A percentile compares a stretch with the other conserved stretches of the same genome.
Conservation (phyloP, 2,329 filamentous ascomycete species). For the Beauveria rudraprayagi region DNA sequence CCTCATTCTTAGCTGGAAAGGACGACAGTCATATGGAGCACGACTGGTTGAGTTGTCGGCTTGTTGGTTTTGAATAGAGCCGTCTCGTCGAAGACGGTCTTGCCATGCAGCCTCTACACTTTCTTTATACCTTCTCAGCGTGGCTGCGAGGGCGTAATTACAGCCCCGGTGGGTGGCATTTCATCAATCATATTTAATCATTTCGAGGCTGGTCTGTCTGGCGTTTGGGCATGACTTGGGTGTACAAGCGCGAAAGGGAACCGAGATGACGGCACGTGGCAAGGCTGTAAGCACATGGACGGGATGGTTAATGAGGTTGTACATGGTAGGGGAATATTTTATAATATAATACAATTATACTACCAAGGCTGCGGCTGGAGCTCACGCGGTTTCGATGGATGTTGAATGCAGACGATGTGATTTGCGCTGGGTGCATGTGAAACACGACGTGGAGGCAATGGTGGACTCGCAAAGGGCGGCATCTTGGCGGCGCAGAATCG, state of each 20-base stretch:
- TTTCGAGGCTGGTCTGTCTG: not conserved
- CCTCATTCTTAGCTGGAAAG: not conserved
- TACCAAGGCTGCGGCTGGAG: not conserved
- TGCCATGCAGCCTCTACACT: not conserved
- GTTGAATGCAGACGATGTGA: not conserved
- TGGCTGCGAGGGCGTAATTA: not conserved
- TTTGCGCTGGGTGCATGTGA: conserved; percentile 2
- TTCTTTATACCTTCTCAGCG: not conserved
- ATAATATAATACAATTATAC: not conserved
- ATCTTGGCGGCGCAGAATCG: not conserved
- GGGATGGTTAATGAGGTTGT: conserved; percentile 2
- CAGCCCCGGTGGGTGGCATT: not conserved
- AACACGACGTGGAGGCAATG: not conserved
- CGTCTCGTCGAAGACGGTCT: not conserved
- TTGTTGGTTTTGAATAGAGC: conserved; percentile 9
- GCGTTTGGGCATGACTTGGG: not conserved
- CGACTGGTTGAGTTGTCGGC: not conserved
- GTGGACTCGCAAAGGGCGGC: not conserved
- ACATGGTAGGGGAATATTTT: not conserved
- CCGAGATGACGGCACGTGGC: not conserved
- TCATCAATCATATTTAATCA: conserved; percentile 6
- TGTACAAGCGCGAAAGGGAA: not conserved
- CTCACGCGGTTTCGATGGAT: not conserved
- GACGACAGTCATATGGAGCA: not conserved
- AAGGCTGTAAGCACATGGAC: not conserved